phyloP scores from a whole-genome alignment of 2,329 filamentous ascomycete genomes.

The Cordyceps cateniannulata region DNA sequence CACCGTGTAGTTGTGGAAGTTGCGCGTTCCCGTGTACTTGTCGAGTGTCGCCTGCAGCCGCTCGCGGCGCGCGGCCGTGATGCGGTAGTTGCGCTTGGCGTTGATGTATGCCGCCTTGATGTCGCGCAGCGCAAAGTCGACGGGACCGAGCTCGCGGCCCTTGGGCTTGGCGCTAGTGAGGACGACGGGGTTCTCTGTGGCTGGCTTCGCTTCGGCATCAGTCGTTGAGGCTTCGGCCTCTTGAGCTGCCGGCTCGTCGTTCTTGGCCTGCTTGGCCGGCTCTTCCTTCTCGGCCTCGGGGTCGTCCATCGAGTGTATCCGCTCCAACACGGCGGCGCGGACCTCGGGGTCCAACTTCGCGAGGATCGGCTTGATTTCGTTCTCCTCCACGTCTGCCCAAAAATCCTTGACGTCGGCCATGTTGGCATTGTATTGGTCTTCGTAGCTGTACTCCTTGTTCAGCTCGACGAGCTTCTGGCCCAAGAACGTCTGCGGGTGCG shows the following conservation, averaged over 20 bases:
- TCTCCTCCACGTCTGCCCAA: constrained; percentile 78
- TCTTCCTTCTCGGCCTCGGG: constrained; percentile 13
- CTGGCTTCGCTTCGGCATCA: constrained; percentile 16
- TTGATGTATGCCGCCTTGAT: constrained; percentile 76
- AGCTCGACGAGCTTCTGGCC: constrained; percentile 76
- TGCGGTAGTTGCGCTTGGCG: constrained; percentile 80
- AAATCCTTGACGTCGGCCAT: constrained; percentile 75
- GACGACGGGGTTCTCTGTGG: constrained; percentile 17
- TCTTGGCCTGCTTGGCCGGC: constrained; percentile 20
- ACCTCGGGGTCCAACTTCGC: constrained; percentile 57
- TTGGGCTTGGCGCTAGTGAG: constrained; percentile 31
- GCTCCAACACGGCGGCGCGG: constrained; percentile 54
- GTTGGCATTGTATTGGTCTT: constrained; percentile 60
- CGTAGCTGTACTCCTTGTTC: constrained; percentile 65
- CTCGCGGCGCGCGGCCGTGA: constrained; percentile 62
- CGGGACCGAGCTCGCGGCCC: constrained; percentile 38
- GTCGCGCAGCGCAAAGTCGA: constrained; percentile 61
- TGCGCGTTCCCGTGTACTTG: constrained; percentile 75
- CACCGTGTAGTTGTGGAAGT: constrained; percentile 97
- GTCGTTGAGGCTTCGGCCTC: constrained; percentile 14
- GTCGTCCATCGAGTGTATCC: constrained; percentile 41
- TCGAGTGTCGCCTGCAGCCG: constrained; percentile 70
- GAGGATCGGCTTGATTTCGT: constrained; percentile 66
- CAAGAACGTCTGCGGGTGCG: constrained; percentile 80
- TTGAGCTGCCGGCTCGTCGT: constrained; percentile 16